Base-by-base conservation (phyloP, 1,284 basidiomycete genomes). In the Sparassis latifolia region DNA sequence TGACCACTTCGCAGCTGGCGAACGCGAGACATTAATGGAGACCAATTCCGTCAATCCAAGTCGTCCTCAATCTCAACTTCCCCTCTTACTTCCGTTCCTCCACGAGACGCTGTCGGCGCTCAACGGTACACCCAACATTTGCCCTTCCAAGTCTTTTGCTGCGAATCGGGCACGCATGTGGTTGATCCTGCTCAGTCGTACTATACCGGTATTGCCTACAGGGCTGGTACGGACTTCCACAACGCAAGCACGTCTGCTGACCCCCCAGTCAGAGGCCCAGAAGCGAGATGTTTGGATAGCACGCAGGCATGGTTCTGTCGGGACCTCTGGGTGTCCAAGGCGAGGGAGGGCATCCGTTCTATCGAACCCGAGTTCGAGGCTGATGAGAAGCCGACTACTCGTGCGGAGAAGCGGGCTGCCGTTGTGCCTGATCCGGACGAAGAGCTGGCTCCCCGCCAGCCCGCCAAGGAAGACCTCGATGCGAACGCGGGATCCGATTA, bases 61-160 rank as follows among this genome's bases (percentile, higher is more conserved):
- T 96, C 92, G 1, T 91, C 89, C 5, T 89, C 92, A 3, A 89
- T 91, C 58, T 82, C 86, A n/a, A 87, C 92, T 59, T 86, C 87
- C 7, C 57, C 63, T 0, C 55, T 64, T 20, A 63, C 58, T 30
- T 62, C 62, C 6, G 91, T 92, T 0, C 94, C 94, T 9, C 93
- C 93, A 1, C 84, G 92, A 55, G 92, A 97, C 65, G 72, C 74
- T 47, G 74, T 76, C 44, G 92, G 90, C 5, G 84, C 91, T 1
- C 73, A 80, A 43, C 87, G 93, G 31, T 97, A 95, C 69, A 81
- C 82, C 1, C 82, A 89, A 55, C 93, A 97, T 65, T 78, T 97
- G 1, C 94, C 94, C 2, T 97, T 97, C 76, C 94, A 97, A 67
- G 92, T 90, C 10, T 97, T 95, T 70, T 97, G 94, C 73, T 97